Percentiles rank a stretch among this genome's conserved stretches.
Evolutionary conservation across 352 stramenopile genomes (phyloP).

Genomic region (Aphanomyces cochlioides): DNA sequence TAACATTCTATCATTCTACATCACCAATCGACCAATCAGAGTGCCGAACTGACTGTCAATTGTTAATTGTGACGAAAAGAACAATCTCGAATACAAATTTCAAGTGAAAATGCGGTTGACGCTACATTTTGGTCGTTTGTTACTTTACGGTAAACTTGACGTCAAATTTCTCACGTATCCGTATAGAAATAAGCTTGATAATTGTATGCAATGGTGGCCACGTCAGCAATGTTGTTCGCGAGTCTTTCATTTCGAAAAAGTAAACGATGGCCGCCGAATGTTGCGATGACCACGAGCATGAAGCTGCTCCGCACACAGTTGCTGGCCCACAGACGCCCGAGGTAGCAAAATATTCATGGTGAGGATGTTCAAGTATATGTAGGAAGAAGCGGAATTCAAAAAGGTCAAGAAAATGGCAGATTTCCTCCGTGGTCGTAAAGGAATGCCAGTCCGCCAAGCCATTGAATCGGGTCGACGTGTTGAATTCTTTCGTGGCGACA

Average conservation of each 20-base stretch:
- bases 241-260: neutral
- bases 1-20: too few relatives aligned
- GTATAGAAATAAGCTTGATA: slow-evolving; percentile 11
- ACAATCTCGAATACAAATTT: slow-evolving; percentile 4
- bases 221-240: slow-evolving; percentile 12
- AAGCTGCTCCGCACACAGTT: neutral
- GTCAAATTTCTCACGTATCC: neutral
- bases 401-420: slow-evolving; percentile 73
- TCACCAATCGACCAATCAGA: too few relatives aligned
- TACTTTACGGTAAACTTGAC: too few relatives aligned
- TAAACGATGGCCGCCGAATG: slow-evolving; percentile 15
- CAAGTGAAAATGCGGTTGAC: neutral
- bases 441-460: slow-evolving; percentile 83
- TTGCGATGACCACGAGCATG: slow-evolving; percentile 14
- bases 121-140: neutral
- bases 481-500: slow-evolving; percentile 89
- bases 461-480: slow-evolving; percentile 89
- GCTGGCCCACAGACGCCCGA: slow-evolving; percentile 16
- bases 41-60: too few relatives aligned
- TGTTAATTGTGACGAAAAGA: too few relatives aligned
- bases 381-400: slow-evolving; percentile 31
- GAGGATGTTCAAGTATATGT: slow-evolving; percentile 1
- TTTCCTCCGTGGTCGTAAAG: slow-evolving; percentile 75
- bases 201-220: slow-evolving; percentile 24
- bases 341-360: neutral